Evolutionary conservation across 495 filamentous ascomycete species (phyloP), one percentile per base, ranked within the genome.

Genomic region (Penicillium longicatenatum): DNA sequence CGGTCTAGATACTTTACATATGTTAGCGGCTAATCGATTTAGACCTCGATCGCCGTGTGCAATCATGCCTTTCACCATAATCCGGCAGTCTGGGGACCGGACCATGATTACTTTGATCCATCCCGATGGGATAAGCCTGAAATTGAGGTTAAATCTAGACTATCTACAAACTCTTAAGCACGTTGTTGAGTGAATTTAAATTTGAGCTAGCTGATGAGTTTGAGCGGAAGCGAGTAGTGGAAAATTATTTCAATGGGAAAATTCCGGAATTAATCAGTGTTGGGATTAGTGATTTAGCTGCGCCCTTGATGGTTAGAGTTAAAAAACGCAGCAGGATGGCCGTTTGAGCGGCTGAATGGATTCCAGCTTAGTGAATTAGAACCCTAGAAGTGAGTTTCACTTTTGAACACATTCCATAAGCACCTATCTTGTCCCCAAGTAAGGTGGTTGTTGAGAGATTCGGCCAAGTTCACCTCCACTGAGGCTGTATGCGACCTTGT

Each of bases 61-160:
- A 61, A 61, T 7, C 58, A 61, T 49, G 58, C 54, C 17, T 61
- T 61, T 24, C 58, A 61, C 35, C 58, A 56, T 26, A 61, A 61
- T n/a, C 53, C 58, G 5, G 49, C 42, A 6, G 42, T 61, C 9
- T 61, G 49, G 43, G 58, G 58, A 24, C 11, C 12, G 11, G 35
- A 53, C 6, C 58, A 61, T 22, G 49, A 61, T 41, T 26, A 46
- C 0, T 61, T 52, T 26, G 49, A 61, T 48, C 58, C 58, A 14
- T 31, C 48, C 12, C 53, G 59, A 43, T 61, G 59, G 54, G 33
- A 61, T 21, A 9, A 35, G 24, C 43, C 22, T 4, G 42, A 50
- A 8, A 26, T 57, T 14, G 54, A 33, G 17, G 17, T 6, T 8
- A 61, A 61, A 42, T 48, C 42, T 1, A 30, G 43, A 21, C 33